Conservation (phyloP, 2,329 filamentous ascomycete species). For the Apiospora hydei region DNA sequence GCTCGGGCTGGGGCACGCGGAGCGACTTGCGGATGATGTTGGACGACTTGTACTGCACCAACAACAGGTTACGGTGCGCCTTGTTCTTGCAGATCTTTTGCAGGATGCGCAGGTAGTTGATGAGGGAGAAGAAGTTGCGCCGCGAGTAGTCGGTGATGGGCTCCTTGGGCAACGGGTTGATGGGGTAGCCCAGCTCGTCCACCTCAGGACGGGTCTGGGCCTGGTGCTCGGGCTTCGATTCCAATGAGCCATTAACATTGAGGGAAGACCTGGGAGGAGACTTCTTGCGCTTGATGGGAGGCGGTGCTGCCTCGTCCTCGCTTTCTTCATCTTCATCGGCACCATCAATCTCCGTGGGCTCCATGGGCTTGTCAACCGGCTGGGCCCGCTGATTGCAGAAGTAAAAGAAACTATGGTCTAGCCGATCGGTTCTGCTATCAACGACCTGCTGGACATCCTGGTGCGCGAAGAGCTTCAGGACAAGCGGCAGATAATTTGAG, state of each 20-base stretch:
- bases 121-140: slow-evolving; percentile 93
- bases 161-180: slow-evolving; percentile 71
- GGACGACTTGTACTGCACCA: slow-evolving; percentile 95
- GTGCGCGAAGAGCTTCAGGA: slow-evolving; percentile 91
- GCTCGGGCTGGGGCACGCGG: slow-evolving; percentile 84
- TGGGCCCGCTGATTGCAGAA: slow-evolving; percentile 71
- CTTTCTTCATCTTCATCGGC: slow-evolving; percentile 60
- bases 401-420: slow-evolving; percentile 88
- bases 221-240: slow-evolving; percentile 44
- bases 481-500: slow-evolving; percentile 91
- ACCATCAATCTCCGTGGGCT: slow-evolving; percentile 42
- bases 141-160: slow-evolving; percentile 91
- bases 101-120: slow-evolving; percentile 95
- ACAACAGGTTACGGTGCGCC: slow-evolving; percentile 89
- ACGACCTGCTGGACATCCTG: slow-evolving; percentile 93
- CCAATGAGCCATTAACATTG: slow-evolving; percentile 36
- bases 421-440: slow-evolving; percentile 82
- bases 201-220: slow-evolving; percentile 64
- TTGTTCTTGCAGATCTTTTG: slow-evolving; percentile 98
- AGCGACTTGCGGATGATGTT: slow-evolving; percentile 91
- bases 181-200: slow-evolving; percentile 87
- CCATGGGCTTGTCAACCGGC: slow-evolving; percentile 38
- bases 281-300: slow-evolving; percentile 74
- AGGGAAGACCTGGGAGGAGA: slow-evolving; percentile 50
- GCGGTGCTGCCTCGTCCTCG: slow-evolving; percentile 82